Percentiles rank a stretch among this genome's conserved stretches.
Conservation (phyloP, 169 alveolate genomes). For the Perkinsus olseni region DNA sequence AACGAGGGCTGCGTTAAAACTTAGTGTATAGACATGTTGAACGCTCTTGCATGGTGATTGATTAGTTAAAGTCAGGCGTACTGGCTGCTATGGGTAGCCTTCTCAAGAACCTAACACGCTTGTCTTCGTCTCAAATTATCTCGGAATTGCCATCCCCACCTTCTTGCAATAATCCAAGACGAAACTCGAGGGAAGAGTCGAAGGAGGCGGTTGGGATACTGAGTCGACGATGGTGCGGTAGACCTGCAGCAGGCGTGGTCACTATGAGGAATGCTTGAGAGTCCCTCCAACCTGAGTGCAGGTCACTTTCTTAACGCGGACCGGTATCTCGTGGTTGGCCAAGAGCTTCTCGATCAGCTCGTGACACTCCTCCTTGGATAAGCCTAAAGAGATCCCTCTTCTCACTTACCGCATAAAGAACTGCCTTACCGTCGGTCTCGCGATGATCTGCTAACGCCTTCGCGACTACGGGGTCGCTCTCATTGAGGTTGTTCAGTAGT, state of each 20-base stretch:
- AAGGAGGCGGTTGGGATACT: background rate
- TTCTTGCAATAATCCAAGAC: background rate
- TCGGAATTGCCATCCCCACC: background rate
- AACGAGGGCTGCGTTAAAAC: background rate
- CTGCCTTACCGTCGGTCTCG: background rate
- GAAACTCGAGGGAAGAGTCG: background rate
- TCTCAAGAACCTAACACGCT: background rate
- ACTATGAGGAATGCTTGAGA: too few relatives aligned
- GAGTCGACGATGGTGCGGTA: background rate
- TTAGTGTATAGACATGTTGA: background rate
- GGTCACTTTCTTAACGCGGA: background rate
- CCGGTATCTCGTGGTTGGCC: background rate
- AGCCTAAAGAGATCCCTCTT: background rate
- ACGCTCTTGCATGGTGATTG: background rate
- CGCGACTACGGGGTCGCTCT: background rate
- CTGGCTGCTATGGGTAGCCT: background rate
- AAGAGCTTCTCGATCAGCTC: background rate
- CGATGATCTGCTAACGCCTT: background rate
- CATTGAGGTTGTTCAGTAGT: background rate
- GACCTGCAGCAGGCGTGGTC: background rate
- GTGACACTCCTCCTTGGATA: background rate
- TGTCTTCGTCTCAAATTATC: background rate
- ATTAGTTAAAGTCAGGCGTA: background rate
- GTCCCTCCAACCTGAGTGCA: background rate
- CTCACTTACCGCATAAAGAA: background rate